Evolutionary conservation across 441 rosid genomes (phyloP).

Genomic region (Pelargonium myrrhifolium): DNA sequence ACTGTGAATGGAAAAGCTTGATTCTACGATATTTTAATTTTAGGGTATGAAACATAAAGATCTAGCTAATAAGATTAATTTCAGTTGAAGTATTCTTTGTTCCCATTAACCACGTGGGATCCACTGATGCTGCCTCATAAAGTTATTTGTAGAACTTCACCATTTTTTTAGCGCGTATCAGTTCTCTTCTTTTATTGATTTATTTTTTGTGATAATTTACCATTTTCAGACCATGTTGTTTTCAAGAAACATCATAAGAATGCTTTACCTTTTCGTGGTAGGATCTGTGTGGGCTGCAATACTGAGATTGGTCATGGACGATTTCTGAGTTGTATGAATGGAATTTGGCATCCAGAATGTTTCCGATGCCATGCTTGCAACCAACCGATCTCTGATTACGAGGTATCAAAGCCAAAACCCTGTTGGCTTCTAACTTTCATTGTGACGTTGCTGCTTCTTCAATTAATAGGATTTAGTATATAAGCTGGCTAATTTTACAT

Average conservation of each 20-base stretch:
- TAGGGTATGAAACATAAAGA: background rate
- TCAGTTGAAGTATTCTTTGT: background rate
- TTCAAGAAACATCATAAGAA: slow-evolving; percentile 15
- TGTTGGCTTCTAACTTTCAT: slow-evolving; percentile 2
- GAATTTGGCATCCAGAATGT: slow-evolving; percentile 95
- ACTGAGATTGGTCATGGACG: slow-evolving; percentile 76
- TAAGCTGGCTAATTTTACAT: slow-evolving; percentile 21
- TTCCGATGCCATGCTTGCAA: slow-evolving; percentile 74
- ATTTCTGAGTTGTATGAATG: slow-evolving; percentile 73
- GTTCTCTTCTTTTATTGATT: slow-evolving; percentile 1
- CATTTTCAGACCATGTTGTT: background rate
- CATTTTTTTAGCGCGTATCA: background rate
- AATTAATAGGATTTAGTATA: slow-evolving; percentile 12
- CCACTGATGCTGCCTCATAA: background rate
- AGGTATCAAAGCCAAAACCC: slow-evolving; percentile 38
- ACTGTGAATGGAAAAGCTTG: background rate
- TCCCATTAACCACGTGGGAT: background rate
- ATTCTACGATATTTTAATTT: background rate
- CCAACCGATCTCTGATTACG: slow-evolving; percentile 69
- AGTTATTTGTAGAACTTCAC: slow-evolving; percentile 8
- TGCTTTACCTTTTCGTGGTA: slow-evolving; percentile 21
- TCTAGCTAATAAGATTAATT: background rate
- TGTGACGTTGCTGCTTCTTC: slow-evolving; percentile 10
- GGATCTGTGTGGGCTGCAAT: slow-evolving; percentile 82
- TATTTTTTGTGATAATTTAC: background rate